Evolutionary conservation across 768 basidiomycete genomes (phyloP), one percentile per base, ranked within the genome.

Genomic region (Antrodiella citrinella): DNA sequence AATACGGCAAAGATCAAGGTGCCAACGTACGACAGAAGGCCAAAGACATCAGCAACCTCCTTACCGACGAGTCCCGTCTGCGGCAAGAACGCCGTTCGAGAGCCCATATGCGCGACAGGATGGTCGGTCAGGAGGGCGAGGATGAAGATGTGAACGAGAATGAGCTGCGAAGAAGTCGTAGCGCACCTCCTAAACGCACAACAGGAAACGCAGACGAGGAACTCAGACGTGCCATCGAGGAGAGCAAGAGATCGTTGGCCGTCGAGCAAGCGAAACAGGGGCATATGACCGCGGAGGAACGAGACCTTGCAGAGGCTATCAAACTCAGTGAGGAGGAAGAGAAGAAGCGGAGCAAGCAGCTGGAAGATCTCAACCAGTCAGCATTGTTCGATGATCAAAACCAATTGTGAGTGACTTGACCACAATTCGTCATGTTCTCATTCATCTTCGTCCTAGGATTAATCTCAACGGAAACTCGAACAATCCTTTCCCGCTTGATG

Each of bases 21-120:
- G 92, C 92, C n/a, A 99, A 98, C 67, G 91, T 94, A 13, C 81
- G 91, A 20, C 91, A 94, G 66, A 93, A 95, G 69, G 96, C 96
- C 11, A 98, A 99, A 65, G 96, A 98, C 58, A 97, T 99, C 66
- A 93, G 92, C 26, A 93, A 92, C 62, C 79, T 98, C 11, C 76
- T 99, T 22, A 76, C 80, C 64, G 96, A 99, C 63, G 84, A 95
- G 49, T 68, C 73, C 2, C 82, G 96, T 7, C 76, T 99, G 44
- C 78, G 91, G 10, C 82, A 89, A 55, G 93, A 95, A 65, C 80
- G 96, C 25, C 77, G 83, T 13, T 77, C 81, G 38, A 76, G 93
- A 20, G 92, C 94, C 2, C 74, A 77, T 46, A 98, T 99, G 96
- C 82, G 92, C 25, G 92, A 97, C 72, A 81, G 95, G 21, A 92